Percentiles rank a stretch among this genome's conserved stretches.
phyloP scores from a whole-genome alignment of 495 filamentous ascomycete genomes.

The Hyaloscypha finlandica region DNA sequence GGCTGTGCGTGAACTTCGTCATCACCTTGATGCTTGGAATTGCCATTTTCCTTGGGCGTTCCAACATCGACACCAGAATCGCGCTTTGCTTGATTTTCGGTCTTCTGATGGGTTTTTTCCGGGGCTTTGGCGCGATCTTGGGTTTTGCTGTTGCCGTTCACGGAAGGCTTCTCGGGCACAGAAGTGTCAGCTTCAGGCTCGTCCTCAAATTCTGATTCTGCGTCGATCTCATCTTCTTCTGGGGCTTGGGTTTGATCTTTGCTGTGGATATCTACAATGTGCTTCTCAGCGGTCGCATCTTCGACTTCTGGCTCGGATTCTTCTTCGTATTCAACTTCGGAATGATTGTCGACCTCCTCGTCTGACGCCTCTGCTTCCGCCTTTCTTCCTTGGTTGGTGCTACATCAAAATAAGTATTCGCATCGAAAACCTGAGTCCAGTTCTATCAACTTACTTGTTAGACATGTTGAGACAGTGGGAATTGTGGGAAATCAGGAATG shows the following conservation, averaged over 20 bases:
- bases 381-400: not conserved
- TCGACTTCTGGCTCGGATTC: not conserved
- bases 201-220: not conserved
- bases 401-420: not conserved
- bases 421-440: not conserved
- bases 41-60: not conserved
- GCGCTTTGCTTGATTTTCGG: not conserved
- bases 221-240: not conserved
- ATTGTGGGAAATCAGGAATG: not conserved
- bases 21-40: not conserved
- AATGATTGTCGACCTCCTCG: not conserved
- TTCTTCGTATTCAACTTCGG: not conserved
- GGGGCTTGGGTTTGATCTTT: too few species aligned
- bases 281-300: too few species aligned
- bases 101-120: not conserved
- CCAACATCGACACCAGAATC: not conserved
- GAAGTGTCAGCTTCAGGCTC: not conserved
- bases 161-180: not conserved
- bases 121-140: not conserved
- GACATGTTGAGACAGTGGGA: not conserved
- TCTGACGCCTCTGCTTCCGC: not conserved
- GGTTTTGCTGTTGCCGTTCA: not conserved
- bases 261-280: too few species aligned
- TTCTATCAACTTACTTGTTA: not conserved
- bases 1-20: not conserved